Conservation (phyloP, 805 yeast genomes). For the Komagataella pastoris region DNA sequence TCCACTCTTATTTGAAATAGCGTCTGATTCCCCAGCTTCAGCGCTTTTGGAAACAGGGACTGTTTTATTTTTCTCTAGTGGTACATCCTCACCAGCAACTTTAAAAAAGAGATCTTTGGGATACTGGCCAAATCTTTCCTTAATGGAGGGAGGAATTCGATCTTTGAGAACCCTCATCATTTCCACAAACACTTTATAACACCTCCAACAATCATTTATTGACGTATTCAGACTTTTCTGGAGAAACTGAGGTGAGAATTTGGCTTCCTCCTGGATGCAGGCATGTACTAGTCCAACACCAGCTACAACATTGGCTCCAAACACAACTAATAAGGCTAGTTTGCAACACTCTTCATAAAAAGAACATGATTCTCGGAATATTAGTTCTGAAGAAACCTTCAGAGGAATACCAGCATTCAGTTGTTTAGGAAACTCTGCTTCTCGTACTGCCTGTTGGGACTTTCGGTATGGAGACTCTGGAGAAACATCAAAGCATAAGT, state of each 20-base stretch:
- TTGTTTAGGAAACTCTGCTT: slow-evolving; percentile 6
- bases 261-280: neutral
- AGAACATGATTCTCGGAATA: neutral
- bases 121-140: neutral
- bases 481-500: slow-evolving; percentile 33
- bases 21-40: neutral
- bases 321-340: slow-evolving; percentile 15
- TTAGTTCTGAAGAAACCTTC: neutral
- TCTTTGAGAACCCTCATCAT: neutral
- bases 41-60: neutral
- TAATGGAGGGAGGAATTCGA: neutral
- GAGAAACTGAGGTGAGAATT: neutral
- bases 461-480: slow-evolving; percentile 25
- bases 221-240: neutral
- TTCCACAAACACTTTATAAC: neutral
- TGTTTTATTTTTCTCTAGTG: neutral
- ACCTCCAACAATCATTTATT: neutral
- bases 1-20: neutral
- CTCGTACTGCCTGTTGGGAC: slow-evolving; percentile 6
- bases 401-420: neutral
- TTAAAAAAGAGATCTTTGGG: neutral
- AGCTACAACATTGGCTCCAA: slow-evolving; percentile 10
- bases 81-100: neutral
- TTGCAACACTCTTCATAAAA: slow-evolving; percentile 15
- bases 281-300: slow-evolving; percentile 12